Base-by-base conservation (phyloP, 306 rosid genomes). In the Lablab purpureus region DNA sequence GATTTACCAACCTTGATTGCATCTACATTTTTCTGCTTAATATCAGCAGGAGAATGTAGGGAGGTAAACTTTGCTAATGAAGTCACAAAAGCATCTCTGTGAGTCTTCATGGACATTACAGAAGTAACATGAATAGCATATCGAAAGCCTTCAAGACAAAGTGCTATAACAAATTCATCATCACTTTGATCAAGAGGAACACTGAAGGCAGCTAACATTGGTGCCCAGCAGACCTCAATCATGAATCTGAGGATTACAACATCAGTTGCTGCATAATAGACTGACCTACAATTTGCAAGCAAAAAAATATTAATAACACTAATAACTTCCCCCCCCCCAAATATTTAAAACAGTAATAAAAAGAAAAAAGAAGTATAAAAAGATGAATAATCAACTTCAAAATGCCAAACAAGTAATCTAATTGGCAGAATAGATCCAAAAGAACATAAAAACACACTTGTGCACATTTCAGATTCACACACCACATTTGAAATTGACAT, bases 181-280 rank as follows among this genome's bases (percentile, higher is more conserved):
- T 92, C 98, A 85, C 92, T 92, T 83, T 86, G 97, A 78, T 94
- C 97, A 50, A 94, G 96, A 34, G 99, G 97, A 76, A 96, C 99
- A 66, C 99, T 96, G 87, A 96, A 96, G 78, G 99, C 99, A 87
- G 99, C 99, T 79, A 96, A 79, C 98, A 91, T 93, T 10, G 99
- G 99, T 81, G 99, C 99, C 99, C 99, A 96, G 84, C 99, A 93
- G 18, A 83, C 99, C 87, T 96, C 99, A 80, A 90, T 87, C 99
- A 96, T 96, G 81, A 96, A 96, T 89, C 91, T 90, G 65, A 96
- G 98, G 82, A 96, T 89, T 79, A 93, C 90, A 34, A 89, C 97
- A 86, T 96, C 98, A 59, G 98, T 96, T 74, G 97, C 99, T 28
- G 99, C 99, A 82, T 96, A 96, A 85, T 96, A 96, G 81, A 89